These are phyloP conservation scores for Starmerella floricola DNA, from an alignment of 805 yeast species.

Conservation along the genomic window DNA sequence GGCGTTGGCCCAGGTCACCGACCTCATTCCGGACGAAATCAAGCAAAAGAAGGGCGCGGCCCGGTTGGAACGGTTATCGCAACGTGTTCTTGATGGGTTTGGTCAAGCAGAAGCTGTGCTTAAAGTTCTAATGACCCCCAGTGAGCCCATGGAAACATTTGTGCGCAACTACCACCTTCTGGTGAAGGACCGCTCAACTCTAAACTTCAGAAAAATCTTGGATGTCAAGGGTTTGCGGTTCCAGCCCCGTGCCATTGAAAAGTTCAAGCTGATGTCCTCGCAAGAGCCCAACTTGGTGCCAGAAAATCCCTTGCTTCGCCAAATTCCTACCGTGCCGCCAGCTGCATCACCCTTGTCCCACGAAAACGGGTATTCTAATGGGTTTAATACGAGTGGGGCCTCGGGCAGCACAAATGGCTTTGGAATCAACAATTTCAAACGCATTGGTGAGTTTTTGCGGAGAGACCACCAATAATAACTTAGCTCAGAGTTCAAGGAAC, in stretches of 20 bases:
- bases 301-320: conserved; percentile 17
- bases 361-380: background rate
- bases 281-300: conserved; percentile 15
- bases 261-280: conserved; percentile 18
- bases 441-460: conserved; percentile 16
- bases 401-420: conserved; percentile 3
- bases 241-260: conserved; percentile 19
- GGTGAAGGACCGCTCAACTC: conserved; percentile 50
- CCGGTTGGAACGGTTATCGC: conserved; percentile 16
- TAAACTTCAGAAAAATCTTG: conserved; percentile 54
- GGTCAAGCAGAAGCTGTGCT: conserved; percentile 49
- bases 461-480: conserved; percentile 7
- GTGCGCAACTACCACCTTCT: conserved; percentile 54
- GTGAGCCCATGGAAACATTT: conserved; percentile 52
- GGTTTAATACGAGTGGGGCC: background rate
- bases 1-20: conserved; percentile 32
- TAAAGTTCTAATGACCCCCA: conserved; percentile 52
- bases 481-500: no score
- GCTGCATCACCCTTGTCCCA: background rate
- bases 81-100: conserved; percentile 9
- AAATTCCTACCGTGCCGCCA: conserved; percentile 16
- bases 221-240: conserved; percentile 44
- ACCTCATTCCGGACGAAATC: conserved; percentile 24
- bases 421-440: conserved; percentile 13
- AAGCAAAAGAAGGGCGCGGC: conserved; percentile 31